Evolutionary conservation across 2,329 filamentous ascomycete genomes (phyloP).

Genomic region (Sclerotinia sclerotiorum): DNA sequence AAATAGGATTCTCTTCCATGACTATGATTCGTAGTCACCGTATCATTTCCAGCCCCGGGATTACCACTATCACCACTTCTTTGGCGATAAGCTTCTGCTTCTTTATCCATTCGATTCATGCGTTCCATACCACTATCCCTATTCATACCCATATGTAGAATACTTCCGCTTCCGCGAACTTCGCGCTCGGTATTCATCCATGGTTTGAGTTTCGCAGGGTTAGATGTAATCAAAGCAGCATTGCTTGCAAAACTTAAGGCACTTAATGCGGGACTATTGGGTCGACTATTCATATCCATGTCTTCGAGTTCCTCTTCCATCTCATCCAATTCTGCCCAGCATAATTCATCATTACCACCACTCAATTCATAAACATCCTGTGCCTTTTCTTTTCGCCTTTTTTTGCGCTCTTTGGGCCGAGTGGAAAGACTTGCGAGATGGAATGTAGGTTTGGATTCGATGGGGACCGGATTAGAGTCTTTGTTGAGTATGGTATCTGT

Average conservation of each 20-base stretch:
- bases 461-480: not conserved
- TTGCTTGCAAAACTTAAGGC: slow-evolving; percentile 12
- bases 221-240: slow-evolving; percentile 3
- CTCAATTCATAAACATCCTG: slow-evolving; percentile 21
- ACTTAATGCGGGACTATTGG: slow-evolving; percentile 1
- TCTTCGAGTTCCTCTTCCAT: slow-evolving; percentile 16
- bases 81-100: slow-evolving; percentile 17
- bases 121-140: slow-evolving; percentile 10
- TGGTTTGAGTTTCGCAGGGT: not conserved
- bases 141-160: slow-evolving; percentile 14
- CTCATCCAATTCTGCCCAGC: slow-evolving; percentile 17
- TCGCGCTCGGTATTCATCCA: slow-evolving; percentile 3
- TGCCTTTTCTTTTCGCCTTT: slow-evolving; percentile 13
- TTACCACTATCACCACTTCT: not conserved
- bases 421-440: slow-evolving; percentile 19
- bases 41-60: not conserved
- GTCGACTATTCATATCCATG: slow-evolving; percentile 4
- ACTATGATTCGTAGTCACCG: not conserved
- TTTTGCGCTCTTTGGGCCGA: slow-evolving; percentile 20
- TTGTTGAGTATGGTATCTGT: not conserved
- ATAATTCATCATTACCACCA: slow-evolving; percentile 19
- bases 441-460: slow-evolving; percentile 15
- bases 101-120: slow-evolving; percentile 4
- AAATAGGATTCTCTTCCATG: not conserved
- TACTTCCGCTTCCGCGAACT: slow-evolving; percentile 14